These are phyloP conservation scores for Euphorbia lathyris DNA, from an alignment of 345 rosid species.

Conservation along the genomic window DNA sequence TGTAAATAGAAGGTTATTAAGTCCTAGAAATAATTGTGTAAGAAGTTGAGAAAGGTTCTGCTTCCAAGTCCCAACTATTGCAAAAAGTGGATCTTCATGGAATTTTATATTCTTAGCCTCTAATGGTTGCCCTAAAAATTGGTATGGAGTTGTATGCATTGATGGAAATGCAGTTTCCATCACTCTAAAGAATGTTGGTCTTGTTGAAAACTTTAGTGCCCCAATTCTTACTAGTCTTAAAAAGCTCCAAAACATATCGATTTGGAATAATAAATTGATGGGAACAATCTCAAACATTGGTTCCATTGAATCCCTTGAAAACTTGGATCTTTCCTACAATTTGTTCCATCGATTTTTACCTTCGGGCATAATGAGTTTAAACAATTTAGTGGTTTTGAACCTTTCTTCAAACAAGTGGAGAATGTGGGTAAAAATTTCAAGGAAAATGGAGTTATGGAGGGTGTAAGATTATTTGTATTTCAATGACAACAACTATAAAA, in stretches of 20 bases:
- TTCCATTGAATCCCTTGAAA: constrained; percentile 48
- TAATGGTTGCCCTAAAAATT: constrained; percentile 64
- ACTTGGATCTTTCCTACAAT: constrained; percentile 57
- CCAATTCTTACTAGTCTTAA: constrained; percentile 45
- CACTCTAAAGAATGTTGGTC: constrained; percentile 53
- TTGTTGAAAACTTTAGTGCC: constrained; percentile 67
- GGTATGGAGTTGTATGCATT: constrained; percentile 72
- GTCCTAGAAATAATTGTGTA: not conserved
- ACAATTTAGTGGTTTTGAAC: constrained; percentile 46
- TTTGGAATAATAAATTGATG: constrained; percentile 54
- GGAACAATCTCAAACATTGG: constrained; percentile 68
- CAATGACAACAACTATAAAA: too few relatives aligned
- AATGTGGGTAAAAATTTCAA: too few relatives aligned
- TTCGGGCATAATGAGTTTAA: constrained; percentile 38
- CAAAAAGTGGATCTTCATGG: constrained; percentile 53
- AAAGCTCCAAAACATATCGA: constrained; percentile 60
- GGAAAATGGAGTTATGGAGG: too few relatives aligned
- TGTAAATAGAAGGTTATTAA: not conserved
- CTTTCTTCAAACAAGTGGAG: constrained; percentile 55
- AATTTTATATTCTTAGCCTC: constrained; percentile 53
- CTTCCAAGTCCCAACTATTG: not conserved
- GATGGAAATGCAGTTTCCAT: constrained; percentile 59
- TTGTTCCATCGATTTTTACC: constrained; percentile 54
- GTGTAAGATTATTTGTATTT: too few relatives aligned
- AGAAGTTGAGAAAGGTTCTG: not conserved